These are phyloP conservation scores for Colletotrichum kahawae DNA, from an alignment of 2,329 filamentous ascomycete genomes.

Conservation along the genomic window DNA sequence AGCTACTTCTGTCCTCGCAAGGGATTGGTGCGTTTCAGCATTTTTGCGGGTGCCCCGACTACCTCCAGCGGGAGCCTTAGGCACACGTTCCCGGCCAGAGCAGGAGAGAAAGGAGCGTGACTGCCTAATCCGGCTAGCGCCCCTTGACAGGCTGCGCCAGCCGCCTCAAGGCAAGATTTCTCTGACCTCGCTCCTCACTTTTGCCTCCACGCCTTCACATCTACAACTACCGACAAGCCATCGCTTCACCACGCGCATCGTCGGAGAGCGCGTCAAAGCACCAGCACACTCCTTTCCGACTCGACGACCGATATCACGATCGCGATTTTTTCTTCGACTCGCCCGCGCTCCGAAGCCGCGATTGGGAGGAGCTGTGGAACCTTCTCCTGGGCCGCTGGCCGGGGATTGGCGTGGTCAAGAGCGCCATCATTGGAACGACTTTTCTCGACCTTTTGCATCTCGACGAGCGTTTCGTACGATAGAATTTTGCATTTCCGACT, in stretches of 20 bases:
- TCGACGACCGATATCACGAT: conserved; percentile 36
- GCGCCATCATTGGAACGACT: conserved; percentile 44
- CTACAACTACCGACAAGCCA: conserved; percentile 22
- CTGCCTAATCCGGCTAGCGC: conserved; percentile 37
- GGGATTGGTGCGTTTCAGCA: conserved; percentile 1
- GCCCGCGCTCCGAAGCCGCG: conserved; percentile 39
- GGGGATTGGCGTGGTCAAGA: conserved; percentile 47
- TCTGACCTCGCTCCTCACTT: conserved; percentile 42
- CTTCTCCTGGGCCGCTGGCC: conserved; percentile 53
- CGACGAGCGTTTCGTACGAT: conserved; percentile 28
- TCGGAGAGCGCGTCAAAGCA: conserved; percentile 50
- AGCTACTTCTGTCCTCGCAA: not conserved
- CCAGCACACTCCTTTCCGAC: conserved; percentile 35
- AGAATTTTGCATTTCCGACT: conserved; percentile 24
- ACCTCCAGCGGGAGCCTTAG: not conserved
- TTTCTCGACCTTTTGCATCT: conserved; percentile 37
- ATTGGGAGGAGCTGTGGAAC: conserved; percentile 49
- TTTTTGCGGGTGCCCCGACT: conserved; percentile 1
- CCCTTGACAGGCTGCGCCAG: conserved; percentile 31
- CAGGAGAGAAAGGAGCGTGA: conserved; percentile 27
- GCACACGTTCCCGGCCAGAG: conserved; percentile 10
- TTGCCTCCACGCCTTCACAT: conserved; percentile 43
- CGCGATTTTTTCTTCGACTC: conserved; percentile 39
- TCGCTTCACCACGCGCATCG: conserved; percentile 52
- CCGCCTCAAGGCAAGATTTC: conserved; percentile 49